phyloP scores from a whole-genome alignment of 306 rosid species.

The Cicer bijugum region DNA sequence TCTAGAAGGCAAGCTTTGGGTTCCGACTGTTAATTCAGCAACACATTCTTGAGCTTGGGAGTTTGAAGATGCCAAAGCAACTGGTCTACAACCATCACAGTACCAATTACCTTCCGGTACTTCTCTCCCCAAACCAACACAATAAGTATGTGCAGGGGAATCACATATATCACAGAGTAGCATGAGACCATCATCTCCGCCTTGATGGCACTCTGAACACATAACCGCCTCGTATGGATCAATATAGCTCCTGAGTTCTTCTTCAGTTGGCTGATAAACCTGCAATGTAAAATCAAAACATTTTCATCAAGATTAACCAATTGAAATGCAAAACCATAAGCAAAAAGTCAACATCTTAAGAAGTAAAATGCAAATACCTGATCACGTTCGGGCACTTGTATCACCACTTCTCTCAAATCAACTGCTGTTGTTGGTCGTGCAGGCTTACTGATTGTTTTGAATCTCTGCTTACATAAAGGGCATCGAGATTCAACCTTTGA shows the following conservation, averaged over 20 bases:
- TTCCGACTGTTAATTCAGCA: constrained; percentile 60
- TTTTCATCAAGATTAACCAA: constrained; percentile 27
- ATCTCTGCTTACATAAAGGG: constrained; percentile 98
- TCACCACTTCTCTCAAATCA: constrained; percentile 71
- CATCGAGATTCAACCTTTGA: constrained; percentile 97
- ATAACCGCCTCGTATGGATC: constrained; percentile 90
- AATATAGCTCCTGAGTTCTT: constrained; percentile 92
- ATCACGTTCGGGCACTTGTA: constrained; percentile 90
- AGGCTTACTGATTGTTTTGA: constrained; percentile 78
- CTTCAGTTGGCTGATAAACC: constrained; percentile 99
- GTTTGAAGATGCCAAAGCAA: constrained; percentile 75
- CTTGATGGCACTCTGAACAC: constrained; percentile 91
- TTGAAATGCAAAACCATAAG: constrained; percentile 28
- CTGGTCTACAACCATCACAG: constrained; percentile 80
- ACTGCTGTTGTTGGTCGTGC: constrained; percentile 62
- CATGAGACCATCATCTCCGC: constrained; percentile 92
- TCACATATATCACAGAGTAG: constrained; percentile 92
- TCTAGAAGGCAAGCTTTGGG: constrained; percentile 57
- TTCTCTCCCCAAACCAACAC: constrained; percentile 89
- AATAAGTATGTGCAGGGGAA: constrained; percentile 95
- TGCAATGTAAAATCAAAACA: constrained; percentile 50
- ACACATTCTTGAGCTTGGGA: constrained; percentile 59
- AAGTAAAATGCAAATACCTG: constrained; percentile 66
- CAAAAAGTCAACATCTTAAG: constrained; percentile 31
- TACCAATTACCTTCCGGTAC: constrained; percentile 99